phyloP scores from a whole-genome alignment of 2,329 filamentous ascomycete genomes.

The Purpureocillium lavendulum region DNA sequence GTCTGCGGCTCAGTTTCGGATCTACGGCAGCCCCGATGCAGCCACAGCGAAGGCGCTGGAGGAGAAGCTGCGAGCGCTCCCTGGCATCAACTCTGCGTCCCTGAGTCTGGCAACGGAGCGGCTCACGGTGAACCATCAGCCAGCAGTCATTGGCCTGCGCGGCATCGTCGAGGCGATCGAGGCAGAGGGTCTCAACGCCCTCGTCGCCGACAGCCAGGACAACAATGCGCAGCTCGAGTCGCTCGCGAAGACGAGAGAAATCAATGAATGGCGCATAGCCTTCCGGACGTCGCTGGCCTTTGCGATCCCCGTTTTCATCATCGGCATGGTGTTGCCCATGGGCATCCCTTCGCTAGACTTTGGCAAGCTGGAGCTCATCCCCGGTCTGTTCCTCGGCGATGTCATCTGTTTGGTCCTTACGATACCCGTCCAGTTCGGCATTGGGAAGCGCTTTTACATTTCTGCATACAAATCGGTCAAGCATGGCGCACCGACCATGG shows the following conservation, averaged over 20 bases:
- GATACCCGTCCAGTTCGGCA: conserved; percentile 90
- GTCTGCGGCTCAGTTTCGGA: conserved; percentile 66
- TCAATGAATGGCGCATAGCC: conserved; percentile 81
- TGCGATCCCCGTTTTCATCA: conserved; percentile 81
- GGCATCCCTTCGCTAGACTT: conserved; percentile 67
- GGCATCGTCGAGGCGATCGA: conserved; percentile 78
- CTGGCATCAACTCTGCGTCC: conserved; percentile 66
- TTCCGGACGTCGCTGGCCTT: conserved; percentile 74
- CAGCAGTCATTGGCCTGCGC: conserved; percentile 67
- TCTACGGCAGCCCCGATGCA: conserved; percentile 73
- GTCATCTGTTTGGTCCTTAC: conserved; percentile 76
- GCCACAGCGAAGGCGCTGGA: conserved; percentile 66
- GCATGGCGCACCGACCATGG: conserved; percentile 92
- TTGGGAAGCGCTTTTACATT: conserved; percentile 87
- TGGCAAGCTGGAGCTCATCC: conserved; percentile 56
- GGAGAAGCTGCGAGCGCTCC: conserved; percentile 50
- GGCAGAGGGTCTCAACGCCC: conserved; percentile 74
- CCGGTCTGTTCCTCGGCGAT: conserved; percentile 82
- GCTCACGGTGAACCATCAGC: conserved; percentile 64
- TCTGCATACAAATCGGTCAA: conserved; percentile 90
- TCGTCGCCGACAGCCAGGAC: conserved; percentile 86
- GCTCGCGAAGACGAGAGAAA: conserved; percentile 90
- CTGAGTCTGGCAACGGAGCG: conserved; percentile 68
- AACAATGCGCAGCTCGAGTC: conserved; percentile 96
- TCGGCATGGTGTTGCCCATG: conserved; percentile 95